phyloP scores from a whole-genome alignment of 2,329 filamentous ascomycete species.

The Clarireedia homoeocarpa region DNA sequence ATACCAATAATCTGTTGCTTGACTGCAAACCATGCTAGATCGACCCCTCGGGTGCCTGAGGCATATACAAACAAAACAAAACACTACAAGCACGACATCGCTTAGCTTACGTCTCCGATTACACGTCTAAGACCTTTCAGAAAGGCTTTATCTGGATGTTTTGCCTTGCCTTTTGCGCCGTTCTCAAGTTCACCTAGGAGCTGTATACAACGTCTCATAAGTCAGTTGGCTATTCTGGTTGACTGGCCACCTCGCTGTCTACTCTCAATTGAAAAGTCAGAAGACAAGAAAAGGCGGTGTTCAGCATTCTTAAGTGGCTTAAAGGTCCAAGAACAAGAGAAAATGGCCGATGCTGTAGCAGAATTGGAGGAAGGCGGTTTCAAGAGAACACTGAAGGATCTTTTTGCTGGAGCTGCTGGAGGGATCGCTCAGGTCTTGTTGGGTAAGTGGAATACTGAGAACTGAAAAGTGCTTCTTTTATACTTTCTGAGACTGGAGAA shows the following conservation, averaged over 20 bases:
- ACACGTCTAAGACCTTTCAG: neutral
- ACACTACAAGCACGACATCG: conserved; percentile 5
- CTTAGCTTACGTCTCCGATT: conserved; percentile 2
- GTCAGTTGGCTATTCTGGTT: no score
- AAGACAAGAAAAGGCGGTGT: neutral
- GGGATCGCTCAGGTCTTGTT: conserved; percentile 91
- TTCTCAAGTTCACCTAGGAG: no score
- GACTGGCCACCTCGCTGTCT: no score
- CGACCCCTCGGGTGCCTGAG: neutral
- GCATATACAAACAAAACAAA: neutral
- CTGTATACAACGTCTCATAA: no score
- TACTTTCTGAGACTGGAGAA: neutral
- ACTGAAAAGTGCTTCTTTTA: neutral
- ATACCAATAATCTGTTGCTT: neutral
- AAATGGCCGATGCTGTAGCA: conserved; percentile 27
- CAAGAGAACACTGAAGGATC: conserved; percentile 56
- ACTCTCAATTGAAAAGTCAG: neutral
- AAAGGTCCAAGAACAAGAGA: neutral
- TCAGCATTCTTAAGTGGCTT: neutral
- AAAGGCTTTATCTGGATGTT: neutral
- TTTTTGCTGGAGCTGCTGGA: conserved; percentile 83
- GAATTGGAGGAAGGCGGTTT: conserved; percentile 28
- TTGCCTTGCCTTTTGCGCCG: neutral
- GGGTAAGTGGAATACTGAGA: conserved; percentile 49
- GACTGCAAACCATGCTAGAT: neutral